Base-by-base conservation (phyloP, 257 asterid species). In the Nicotiana tabacum region DNA sequence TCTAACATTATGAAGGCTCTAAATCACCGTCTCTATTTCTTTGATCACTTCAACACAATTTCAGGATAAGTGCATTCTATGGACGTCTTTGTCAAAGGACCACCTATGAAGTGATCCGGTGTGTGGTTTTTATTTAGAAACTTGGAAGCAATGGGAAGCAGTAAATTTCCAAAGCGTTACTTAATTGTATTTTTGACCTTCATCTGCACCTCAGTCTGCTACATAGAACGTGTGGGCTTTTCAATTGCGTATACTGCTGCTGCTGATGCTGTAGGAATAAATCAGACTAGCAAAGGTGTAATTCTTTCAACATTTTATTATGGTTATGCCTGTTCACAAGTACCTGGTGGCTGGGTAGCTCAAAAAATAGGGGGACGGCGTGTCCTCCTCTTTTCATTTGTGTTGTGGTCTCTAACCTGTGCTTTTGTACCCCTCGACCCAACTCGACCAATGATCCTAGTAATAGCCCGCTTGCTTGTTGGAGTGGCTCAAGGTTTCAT, bases 331-430 rank as follows among this genome's bases (percentile, higher is more conserved):
- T 91, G 97, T 83, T 94, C 97, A 74, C 97, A 94, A 86, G 91
- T 94, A 39, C 97, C 98, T 0, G 98, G 98, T 16, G 98, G 98
- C 66, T 94, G 97, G 98, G 97, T 97, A 13, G 97, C 98, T 70
- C 98, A 94, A 77, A 93, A 85, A 82, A 83, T 93, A 9, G 98
- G 98, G 37, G 98, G 98, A n/a, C 85, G 94, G 85, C 91, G 93
- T 51, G 92, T 94, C 80, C 98, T 94, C 83, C 89, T 94, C 3
- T 90, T 91, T 37, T 94, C 98, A 7, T 94, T 94, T 81, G 24
- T 91, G n/a, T 78, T 94, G 61, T 94, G 98, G 97, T 94, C 98
- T 77, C 87, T 92, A 27, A 92, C 97, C 18, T 94, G 97, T 78
- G 93, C 95, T 74, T 90, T 94, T 16, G 90, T 93, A 35, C 98